A percentile compares a stretch with the other conserved stretches of the same genome.
Conservation (phyloP, 2,329 filamentous ascomycete species). For the Eurotiales sp. region DNA sequence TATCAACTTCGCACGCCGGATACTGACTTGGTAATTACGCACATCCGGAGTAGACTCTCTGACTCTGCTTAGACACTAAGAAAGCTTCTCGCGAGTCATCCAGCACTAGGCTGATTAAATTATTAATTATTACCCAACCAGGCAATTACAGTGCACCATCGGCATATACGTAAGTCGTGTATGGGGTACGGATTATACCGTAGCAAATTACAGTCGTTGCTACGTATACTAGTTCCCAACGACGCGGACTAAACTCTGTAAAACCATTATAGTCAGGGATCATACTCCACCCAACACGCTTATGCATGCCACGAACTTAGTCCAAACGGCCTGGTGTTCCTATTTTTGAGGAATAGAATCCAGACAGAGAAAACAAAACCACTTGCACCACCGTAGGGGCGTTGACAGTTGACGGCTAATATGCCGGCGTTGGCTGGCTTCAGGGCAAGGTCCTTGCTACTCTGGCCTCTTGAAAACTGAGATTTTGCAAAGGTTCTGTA, state of each 20-base stretch:
- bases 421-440: background rate
- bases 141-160: background rate
- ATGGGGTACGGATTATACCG: background rate
- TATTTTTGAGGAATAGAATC: slow-evolving; percentile 13
- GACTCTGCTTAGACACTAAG: background rate
- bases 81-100: background rate
- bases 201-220: too few relatives aligned
- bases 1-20: too few relatives aligned
- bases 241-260: too few relatives aligned
- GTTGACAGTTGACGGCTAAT: background rate
- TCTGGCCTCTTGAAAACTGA: too few relatives aligned
- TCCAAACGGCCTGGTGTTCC: slow-evolving; percentile 14
- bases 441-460: too few relatives aligned
- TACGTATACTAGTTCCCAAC: too few relatives aligned
- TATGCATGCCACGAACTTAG: slow-evolving; percentile 17
- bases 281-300: slow-evolving; percentile 11
- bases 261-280: background rate
- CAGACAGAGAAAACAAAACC: background rate
- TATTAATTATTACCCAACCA: background rate
- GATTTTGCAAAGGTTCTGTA: too few relatives aligned
- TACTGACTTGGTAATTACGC: too few relatives aligned
- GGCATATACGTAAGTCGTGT: too few relatives aligned
- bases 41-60: too few relatives aligned
- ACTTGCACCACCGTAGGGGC: background rate
- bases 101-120: too few relatives aligned